Evolutionary conservation across 2,329 filamentous ascomycete genomes (phyloP), one percentile per base, ranked within the genome.

Genomic region (Pseudogymnoascus verrucosus): DNA sequence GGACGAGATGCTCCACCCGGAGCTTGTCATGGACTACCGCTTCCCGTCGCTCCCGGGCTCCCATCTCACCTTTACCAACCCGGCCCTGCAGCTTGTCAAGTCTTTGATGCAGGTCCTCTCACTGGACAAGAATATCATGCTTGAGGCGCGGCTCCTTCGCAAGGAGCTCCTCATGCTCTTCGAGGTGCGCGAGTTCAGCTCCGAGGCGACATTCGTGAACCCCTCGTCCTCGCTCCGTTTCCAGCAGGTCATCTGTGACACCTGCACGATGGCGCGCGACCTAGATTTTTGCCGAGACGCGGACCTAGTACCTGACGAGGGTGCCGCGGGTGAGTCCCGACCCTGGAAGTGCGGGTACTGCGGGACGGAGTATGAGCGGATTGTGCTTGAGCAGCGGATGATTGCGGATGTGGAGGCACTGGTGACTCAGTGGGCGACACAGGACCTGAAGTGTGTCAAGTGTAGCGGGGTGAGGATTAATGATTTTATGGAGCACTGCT

Each of bases 401-500:
- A 83, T 99, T 44, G 84, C 82, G 0, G 83, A 89, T 63, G 88
- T 97, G 16, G 87, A 97, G 74, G 85, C 84, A 21, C 78, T 89
- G 72, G 80, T 91, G 6, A 82, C 91, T 26, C 86, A 89, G 70
- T 99, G 96, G 93, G 82, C 86, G 67, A 90, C 88, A 36, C 93
- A 98, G 77, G 95, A 99, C 74, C 77, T 98, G 64, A 91, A 91
- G 76, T 99, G 95, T 68, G 65, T 59, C 1, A 81, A 83, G 65
- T 89, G 87, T 74, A 85, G 83, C 34, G 91, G 91, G 69, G 76
- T 96, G 40, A 80, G 91, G 72, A 82, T 90, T 42, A 98, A 96
- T 74, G 93, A 97, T 71, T 96, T 98, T 70, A 92, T 95, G 87
- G 93, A 97, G 75, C 93, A 98, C 76, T 99, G 96, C 76, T 89